Conservation (phyloP, 768 basidiomycete species). For the Suillus clintonianus region DNA sequence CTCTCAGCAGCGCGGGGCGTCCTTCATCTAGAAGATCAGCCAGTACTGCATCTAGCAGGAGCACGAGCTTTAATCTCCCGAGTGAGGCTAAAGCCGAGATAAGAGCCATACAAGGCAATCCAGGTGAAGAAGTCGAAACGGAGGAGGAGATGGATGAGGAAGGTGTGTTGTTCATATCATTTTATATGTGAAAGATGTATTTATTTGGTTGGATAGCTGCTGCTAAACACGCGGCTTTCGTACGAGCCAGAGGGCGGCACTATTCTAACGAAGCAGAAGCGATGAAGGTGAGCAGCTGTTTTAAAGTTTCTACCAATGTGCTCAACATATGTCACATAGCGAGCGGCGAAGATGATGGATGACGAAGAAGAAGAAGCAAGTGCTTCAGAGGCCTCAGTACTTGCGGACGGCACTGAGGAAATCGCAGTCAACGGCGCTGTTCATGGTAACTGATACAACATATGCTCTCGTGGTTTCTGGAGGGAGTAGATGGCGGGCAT, state of each 20-base stretch:
- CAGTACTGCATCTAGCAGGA: constrained; percentile 68
- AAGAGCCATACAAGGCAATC: constrained; percentile 41
- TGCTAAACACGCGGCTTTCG: constrained; percentile 79
- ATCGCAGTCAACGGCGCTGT: constrained; percentile 21
- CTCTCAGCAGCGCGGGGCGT: constrained; percentile 65
- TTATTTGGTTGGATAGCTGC: constrained; percentile 52
- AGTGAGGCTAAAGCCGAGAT: constrained; percentile 66
- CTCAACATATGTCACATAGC: constrained; percentile 39
- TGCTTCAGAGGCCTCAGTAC: constrained; percentile 21
- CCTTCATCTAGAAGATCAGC: constrained; percentile 59
- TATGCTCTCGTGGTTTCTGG: neutral
- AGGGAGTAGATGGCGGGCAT: constrained; percentile 1
- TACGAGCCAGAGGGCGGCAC: constrained; percentile 78
- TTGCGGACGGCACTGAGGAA: constrained; percentile 1
- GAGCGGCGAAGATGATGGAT: constrained; percentile 62
- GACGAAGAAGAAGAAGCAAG: constrained; percentile 39
- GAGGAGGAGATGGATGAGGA: constrained; percentile 91
- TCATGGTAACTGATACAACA: constrained; percentile 16
- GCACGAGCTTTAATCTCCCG: constrained; percentile 83
- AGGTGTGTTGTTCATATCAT: constrained; percentile 43
- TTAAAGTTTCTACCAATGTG: neutral
- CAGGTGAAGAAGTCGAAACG: constrained; percentile 59
- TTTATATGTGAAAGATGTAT: constrained; percentile 1
- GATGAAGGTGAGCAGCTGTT: constrained; percentile 69
- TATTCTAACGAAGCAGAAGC: constrained; percentile 92